Percentiles rank a stretch among this genome's conserved stretches.
Evolutionary conservation across 257 asterid species (phyloP).

Genomic region (Solanum tarijense): DNA sequence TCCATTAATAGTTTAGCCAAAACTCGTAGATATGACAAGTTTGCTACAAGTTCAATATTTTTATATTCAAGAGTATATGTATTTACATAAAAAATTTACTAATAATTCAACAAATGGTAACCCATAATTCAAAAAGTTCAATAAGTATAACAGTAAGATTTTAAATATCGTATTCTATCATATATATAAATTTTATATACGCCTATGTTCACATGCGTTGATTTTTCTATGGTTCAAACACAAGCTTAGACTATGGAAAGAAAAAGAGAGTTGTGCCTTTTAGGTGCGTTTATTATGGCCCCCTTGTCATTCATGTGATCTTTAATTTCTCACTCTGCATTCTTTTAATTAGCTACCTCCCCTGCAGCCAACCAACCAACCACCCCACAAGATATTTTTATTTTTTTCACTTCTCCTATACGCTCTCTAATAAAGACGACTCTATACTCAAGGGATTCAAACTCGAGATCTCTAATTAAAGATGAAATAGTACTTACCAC

Average conservation of each 20-base stretch:
- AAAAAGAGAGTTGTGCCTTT: background rate
- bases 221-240: background rate
- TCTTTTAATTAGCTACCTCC: background rate
- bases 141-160: background rate
- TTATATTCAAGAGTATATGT: background rate
- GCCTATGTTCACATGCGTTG: background rate
- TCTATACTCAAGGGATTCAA: too few relatives aligned
- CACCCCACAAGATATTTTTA: background rate
- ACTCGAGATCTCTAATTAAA: too few relatives aligned
- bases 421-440: fast-evolving
- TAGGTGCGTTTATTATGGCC: background rate
- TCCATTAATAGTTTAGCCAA: background rate
- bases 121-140: background rate
- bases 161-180: background rate
- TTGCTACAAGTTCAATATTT: background rate
- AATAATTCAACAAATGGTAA: background rate
- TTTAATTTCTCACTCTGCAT: background rate
- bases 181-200: background rate
- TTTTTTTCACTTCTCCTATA: background rate
- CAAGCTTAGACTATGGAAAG: background rate
- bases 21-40: background rate
- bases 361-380: background rate
- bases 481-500: too few relatives aligned
- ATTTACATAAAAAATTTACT: background rate
- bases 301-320: background rate